phyloP scores from a whole-genome alignment of 441 rosid genomes.

The Macaranga tanarius region DNA sequence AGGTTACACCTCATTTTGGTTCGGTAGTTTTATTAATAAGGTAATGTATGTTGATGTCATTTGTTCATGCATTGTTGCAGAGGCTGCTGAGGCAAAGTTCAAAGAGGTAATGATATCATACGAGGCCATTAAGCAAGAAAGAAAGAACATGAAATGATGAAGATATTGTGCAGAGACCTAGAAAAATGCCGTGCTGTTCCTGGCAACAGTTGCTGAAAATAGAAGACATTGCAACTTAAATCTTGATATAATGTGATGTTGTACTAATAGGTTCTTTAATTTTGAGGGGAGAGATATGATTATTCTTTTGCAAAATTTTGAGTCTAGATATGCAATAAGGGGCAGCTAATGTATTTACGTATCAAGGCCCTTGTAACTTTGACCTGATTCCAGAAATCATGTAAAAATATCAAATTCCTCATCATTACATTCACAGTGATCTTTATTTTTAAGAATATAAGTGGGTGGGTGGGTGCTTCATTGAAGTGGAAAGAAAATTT shows the following conservation, averaged over 20 bases:
- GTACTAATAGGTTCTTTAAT: slow-evolving; percentile 12
- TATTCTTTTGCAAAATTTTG: neutral
- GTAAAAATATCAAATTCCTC: neutral
- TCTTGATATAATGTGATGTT: slow-evolving; percentile 13
- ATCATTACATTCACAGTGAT: neutral
- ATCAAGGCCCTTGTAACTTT: neutral
- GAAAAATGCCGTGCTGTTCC: neutral
- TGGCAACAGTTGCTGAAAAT: neutral
- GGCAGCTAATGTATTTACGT: slow-evolving; percentile 11
- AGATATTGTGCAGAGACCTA: neutral
- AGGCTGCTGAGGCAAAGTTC: slow-evolving; percentile 83
- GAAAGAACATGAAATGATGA: slow-evolving; percentile 39
- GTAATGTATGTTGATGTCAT: neutral
- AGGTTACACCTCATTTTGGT: slow-evolving; percentile 38
- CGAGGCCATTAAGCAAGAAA: slow-evolving; percentile 83
- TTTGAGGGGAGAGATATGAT: neutral
- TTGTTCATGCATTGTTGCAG: slow-evolving; percentile 40
- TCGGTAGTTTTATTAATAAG: neutral
- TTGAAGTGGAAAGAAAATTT: too few species aligned
- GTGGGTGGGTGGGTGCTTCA: too few species aligned
- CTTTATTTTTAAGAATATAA: too few species aligned
- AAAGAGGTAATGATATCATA: slow-evolving; percentile 89
- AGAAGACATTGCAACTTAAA: neutral
- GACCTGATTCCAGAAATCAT: neutral
- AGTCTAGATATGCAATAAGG: slow-evolving; percentile 5